phyloP scores from a whole-genome alignment of 345 rosid species.

The Camelina sativa region DNA sequence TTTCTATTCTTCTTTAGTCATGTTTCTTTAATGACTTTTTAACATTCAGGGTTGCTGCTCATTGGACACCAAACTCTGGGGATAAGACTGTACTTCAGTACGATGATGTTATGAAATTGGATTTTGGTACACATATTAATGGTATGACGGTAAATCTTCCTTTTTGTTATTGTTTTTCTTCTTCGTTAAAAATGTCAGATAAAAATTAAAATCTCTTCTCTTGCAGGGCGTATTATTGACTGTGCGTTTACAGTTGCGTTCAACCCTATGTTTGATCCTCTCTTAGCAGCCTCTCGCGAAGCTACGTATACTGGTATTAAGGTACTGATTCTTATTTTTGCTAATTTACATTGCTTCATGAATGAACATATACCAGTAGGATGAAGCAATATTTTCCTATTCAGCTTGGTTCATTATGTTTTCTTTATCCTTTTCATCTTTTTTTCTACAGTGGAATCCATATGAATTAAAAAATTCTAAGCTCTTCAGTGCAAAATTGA shows the following conservation, averaged over 20 bases:
- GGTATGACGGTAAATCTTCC: constrained; percentile 48
- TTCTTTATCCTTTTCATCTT: background rate
- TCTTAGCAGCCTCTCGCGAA: constrained; percentile 93
- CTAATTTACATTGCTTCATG: background rate
- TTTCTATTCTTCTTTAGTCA: constrained; percentile 18
- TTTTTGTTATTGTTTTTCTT: background rate
- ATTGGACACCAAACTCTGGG: constrained; percentile 98
- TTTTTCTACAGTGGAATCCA: background rate
- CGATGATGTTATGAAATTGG: constrained; percentile 96
- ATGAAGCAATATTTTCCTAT: constrained; percentile 12
- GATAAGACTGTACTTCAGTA: constrained; percentile 97
- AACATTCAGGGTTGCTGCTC: constrained; percentile 87
- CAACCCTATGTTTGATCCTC: constrained; percentile 93
- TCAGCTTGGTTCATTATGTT: background rate
- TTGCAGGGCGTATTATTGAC: constrained; percentile 83
- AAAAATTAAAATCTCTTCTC: constrained; percentile 35
- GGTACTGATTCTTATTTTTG: constrained; percentile 49
- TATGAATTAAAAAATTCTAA: background rate
- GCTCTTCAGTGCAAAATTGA: background rate
- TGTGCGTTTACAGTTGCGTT: constrained; percentile 99
- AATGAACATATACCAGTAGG: background rate
- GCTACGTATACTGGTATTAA: constrained; percentile 96
- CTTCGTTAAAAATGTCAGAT: background rate
- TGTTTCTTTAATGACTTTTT: constrained; percentile 28
- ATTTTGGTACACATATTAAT: constrained; percentile 96